Evolutionary conservation across 352 stramenopile species (phyloP).

Genomic region (Globisporangium takayamanum): DNA sequence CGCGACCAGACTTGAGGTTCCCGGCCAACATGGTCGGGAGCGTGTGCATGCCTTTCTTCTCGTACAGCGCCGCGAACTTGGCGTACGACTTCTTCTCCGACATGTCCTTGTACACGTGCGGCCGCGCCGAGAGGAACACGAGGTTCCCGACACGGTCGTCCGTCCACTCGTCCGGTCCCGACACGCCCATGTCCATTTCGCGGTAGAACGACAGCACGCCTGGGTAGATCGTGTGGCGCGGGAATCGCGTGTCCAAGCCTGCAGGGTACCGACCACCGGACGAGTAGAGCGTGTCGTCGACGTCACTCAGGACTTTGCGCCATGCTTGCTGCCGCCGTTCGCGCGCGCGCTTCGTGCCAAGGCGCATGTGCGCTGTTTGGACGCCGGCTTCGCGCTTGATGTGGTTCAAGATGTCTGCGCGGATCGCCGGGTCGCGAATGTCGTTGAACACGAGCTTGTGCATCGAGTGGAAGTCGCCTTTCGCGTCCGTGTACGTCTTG

Average conservation of each 20-base stretch:
- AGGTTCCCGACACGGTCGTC: slow-evolving; percentile 92
- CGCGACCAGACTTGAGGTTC: slow-evolving; percentile 90
- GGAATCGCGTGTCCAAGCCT: slow-evolving; percentile 91
- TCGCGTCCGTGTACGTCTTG: slow-evolving; percentile 95
- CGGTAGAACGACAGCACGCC: slow-evolving; percentile 97
- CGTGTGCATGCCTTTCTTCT: slow-evolving; percentile 93
- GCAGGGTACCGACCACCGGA: slow-evolving; percentile 94
- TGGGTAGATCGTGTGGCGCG: slow-evolving; percentile 93
- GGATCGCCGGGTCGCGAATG: slow-evolving; percentile 77
- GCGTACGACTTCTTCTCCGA: slow-evolving; percentile 96
- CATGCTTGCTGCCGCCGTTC: slow-evolving; percentile 86
- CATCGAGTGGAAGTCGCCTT: slow-evolving; percentile 95
- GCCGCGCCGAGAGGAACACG: slow-evolving; percentile 96
- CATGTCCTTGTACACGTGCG: slow-evolving; percentile 98
- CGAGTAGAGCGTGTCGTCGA: slow-evolving; percentile 97
- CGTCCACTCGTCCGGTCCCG: slow-evolving; percentile 86
- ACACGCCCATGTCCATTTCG: slow-evolving; percentile 94
- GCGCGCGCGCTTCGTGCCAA: slow-evolving; percentile 80
- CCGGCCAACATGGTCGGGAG: slow-evolving; percentile 93
- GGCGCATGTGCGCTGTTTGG: slow-evolving; percentile 91
- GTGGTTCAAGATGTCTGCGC: slow-evolving; percentile 94
- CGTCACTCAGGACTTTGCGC: slow-evolving; percentile 98
- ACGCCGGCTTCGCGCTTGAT: slow-evolving; percentile 92
- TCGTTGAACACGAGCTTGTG: slow-evolving; percentile 98
- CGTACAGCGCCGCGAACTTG: slow-evolving; percentile 94